phyloP scores from a whole-genome alignment of 73 alveolate genomes.

The Durusdinium trenchii region DNA sequence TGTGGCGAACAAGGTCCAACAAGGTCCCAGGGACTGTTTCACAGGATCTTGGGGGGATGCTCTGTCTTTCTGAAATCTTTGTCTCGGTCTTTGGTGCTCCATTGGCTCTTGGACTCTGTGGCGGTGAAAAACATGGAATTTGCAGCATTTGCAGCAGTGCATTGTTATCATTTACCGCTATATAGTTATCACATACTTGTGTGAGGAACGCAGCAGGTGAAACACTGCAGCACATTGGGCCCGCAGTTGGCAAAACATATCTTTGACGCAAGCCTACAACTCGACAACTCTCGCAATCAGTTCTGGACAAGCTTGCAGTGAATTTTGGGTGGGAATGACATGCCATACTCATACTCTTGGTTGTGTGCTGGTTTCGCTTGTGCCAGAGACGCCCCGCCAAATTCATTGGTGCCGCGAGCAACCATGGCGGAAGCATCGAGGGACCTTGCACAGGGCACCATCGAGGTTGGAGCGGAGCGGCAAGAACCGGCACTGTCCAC shows the following conservation, averaged over 20 bases:
- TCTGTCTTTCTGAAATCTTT: too few relatives aligned
- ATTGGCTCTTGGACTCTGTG: too few relatives aligned
- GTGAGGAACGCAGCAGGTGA: background rate
- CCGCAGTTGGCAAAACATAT: background rate
- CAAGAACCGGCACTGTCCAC: too few relatives aligned
- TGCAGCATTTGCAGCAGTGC: background rate
- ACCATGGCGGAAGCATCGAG: slow-evolving; percentile 94
- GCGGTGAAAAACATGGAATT: background rate
- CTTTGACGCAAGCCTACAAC: background rate
- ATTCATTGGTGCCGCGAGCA: background rate
- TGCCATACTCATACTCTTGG: background rate
- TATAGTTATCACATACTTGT: too few relatives aligned
- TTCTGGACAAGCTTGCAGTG: background rate
- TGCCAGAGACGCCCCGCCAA: background rate
- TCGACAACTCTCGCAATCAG: background rate
- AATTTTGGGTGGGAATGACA: background rate
- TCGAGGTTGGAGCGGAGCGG: slow-evolving; percentile 20
- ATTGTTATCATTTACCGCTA: background rate
- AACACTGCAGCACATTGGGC: background rate
- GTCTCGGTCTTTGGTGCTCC: too few relatives aligned
- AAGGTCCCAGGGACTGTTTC: background rate
- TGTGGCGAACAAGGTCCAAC: background rate
- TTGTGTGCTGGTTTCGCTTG: background rate
- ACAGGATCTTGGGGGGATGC: background rate
- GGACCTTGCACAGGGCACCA: slow-evolving; percentile 94